A percentile compares a stretch with the other conserved stretches of the same genome.
phyloP scores from a whole-genome alignment of 139 green algal genomes.

The Gonium pectorale region DNA sequence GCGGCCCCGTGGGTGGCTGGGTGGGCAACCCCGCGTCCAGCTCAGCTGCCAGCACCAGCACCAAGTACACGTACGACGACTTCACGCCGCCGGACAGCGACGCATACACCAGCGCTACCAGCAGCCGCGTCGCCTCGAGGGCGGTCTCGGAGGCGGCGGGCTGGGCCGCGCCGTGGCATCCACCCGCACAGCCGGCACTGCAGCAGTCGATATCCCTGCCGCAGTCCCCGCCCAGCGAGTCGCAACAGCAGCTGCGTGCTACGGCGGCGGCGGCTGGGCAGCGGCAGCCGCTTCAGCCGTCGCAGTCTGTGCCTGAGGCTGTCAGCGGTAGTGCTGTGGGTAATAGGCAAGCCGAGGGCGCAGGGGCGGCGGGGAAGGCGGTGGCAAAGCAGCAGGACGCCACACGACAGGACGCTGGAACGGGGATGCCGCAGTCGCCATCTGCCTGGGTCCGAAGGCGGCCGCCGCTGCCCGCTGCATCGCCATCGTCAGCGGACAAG shows the following conservation, averaged over 20 bases:
- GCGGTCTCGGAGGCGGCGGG: not conserved
- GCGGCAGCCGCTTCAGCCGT: not conserved
- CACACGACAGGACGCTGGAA: not conserved
- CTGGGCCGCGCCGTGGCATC: not conserved
- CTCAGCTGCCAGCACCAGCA: not conserved
- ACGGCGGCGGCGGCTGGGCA: not conserved
- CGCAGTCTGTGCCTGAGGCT: too few relatives aligned
- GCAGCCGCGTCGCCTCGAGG: constrained; percentile 9
- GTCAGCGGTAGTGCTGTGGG: too few relatives aligned
- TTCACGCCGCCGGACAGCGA: constrained; percentile 39
- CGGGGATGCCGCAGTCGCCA: not conserved
- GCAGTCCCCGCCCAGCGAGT: too few relatives aligned
- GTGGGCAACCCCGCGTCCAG: not conserved
- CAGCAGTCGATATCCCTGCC: not conserved
- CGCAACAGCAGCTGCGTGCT: too few relatives aligned
- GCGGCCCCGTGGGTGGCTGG: too few relatives aligned
- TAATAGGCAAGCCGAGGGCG: too few relatives aligned
- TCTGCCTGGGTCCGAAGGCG: not conserved
- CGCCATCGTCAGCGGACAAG: not conserved
- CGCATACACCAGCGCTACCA: constrained; percentile 26
- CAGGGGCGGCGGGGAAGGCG: too few relatives aligned
- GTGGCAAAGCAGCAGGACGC: not conserved
- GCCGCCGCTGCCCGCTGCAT: not conserved
- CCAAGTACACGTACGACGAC: constrained; percentile 36
- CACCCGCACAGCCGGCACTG: not conserved